These are phyloP conservation scores for Trametes versicolor DNA, from an alignment of 1,284 basidiomycete species.

Conservation along the genomic window DNA sequence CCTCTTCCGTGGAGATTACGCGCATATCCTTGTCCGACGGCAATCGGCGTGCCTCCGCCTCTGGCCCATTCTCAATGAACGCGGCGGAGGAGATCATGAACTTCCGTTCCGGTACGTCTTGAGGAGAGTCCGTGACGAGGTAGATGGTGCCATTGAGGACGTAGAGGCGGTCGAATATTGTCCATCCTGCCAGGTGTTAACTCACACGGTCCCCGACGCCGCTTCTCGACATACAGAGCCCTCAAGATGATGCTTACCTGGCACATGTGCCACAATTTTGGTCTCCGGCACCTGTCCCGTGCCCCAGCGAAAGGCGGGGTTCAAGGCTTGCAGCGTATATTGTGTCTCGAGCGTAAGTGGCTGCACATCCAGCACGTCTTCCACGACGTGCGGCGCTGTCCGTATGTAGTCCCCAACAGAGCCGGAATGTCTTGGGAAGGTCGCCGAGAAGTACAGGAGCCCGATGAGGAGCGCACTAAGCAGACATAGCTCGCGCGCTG, in stretches of 20 bases:
- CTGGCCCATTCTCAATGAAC: conserved; percentile 56
- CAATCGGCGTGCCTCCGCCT: conserved; percentile 56
- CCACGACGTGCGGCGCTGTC: conserved; percentile 30
- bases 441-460: conserved; percentile 53
- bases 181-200: conserved; percentile 69
- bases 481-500: conserved; percentile 58
- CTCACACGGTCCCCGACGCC: too few relatives aligned
- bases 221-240: neutral
- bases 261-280: conserved; percentile 67
- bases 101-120: conserved; percentile 60
- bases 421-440: conserved; percentile 30
- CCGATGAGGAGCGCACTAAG: conserved; percentile 56
- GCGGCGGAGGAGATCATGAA: conserved; percentile 67
- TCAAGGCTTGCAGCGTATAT: conserved; percentile 41
- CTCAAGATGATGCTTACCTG: conserved; percentile 51
- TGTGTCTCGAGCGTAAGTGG: conserved; percentile 41
- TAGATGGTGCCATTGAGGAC: conserved; percentile 81
- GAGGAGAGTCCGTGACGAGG: conserved; percentile 69
- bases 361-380: conserved; percentile 30
- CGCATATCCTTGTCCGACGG: conserved; percentile 84
- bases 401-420: conserved; percentile 36
- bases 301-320: conserved; percentile 44
- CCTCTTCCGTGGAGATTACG: conserved; percentile 76
- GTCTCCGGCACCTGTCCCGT: conserved; percentile 61
- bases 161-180: conserved; percentile 83